phyloP scores from a whole-genome alignment of 352 stramenopile genomes.

The Phytophthora hibernalis region DNA sequence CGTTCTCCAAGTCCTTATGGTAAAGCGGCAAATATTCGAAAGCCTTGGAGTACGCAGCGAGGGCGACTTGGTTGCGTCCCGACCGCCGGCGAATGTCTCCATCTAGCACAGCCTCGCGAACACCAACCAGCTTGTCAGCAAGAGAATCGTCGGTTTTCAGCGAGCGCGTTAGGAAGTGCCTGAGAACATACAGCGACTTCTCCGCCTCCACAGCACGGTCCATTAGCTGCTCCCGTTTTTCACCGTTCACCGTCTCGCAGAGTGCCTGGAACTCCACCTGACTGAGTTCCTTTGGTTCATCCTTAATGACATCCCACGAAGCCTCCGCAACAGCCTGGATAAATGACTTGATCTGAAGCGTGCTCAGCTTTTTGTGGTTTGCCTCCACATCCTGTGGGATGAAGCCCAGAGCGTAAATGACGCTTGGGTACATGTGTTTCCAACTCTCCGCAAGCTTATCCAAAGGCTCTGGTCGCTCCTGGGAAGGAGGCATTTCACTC shows the following conservation, averaged over 20 bases:
- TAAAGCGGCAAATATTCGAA: conserved; percentile 72
- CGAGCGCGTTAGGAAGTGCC: conserved; percentile 71
- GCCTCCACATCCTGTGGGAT: conserved; percentile 47
- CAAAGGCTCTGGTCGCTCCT: conserved; percentile 16
- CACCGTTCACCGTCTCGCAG: conserved; percentile 59
- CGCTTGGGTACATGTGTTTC: conserved; percentile 74
- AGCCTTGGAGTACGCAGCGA: conserved; percentile 66
- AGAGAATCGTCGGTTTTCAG: conserved; percentile 59
- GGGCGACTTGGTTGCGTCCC: conserved; percentile 56
- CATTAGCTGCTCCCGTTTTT: conserved; percentile 41
- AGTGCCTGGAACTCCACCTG: conserved; percentile 82
- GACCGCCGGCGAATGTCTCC: conserved; percentile 65
- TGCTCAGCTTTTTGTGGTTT: conserved; percentile 76
- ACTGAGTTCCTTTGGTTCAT: conserved; percentile 52
- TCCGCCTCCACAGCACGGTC: conserved; percentile 43
- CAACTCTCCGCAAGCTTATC: conserved; percentile 38
- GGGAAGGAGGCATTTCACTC: conserved; percentile 6
- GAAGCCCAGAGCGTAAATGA: conserved; percentile 78
- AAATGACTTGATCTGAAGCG: conserved; percentile 87
- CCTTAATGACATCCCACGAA: conserved; percentile 63
- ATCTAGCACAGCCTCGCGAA: conserved; percentile 63
- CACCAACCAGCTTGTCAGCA: conserved; percentile 52
- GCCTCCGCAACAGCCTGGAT: conserved; percentile 80
- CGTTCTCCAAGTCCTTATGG: conserved; percentile 68
- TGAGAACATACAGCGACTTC: conserved; percentile 69